A percentile compares a stretch with the other conserved stretches of the same genome.
These are phyloP conservation scores for Bombardia bombarda DNA, from an alignment of 495 filamentous ascomycete genomes.

Conservation along the genomic window DNA sequence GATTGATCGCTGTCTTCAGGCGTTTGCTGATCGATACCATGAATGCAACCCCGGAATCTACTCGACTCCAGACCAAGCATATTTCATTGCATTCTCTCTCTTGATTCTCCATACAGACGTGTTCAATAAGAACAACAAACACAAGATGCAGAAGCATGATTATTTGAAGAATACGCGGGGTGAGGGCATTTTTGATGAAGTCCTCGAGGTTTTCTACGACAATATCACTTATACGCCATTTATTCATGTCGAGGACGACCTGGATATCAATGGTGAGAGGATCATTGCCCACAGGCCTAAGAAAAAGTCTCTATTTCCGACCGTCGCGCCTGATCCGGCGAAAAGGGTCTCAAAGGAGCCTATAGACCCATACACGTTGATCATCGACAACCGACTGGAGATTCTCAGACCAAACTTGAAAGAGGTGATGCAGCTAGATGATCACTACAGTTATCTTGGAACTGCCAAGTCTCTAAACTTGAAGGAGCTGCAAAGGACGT, in stretches of 20 bases:
- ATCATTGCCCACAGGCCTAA: constrained; percentile 58
- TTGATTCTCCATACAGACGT: constrained; percentile 95
- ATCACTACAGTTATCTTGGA: constrained; percentile 82
- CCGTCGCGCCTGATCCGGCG: constrained; percentile 52
- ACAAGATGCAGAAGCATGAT: constrained; percentile 95
- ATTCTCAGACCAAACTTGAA: constrained; percentile 74
- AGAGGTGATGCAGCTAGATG: constrained; percentile 86
- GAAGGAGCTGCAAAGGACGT: constrained; percentile 70
- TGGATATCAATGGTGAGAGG: constrained; percentile 70
- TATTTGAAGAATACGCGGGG: constrained; percentile 91
- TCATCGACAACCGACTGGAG: constrained; percentile 81
- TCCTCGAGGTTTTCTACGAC: constrained; percentile 93
- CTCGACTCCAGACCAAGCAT: constrained; percentile 83
- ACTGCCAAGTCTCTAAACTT: constrained; percentile 67
- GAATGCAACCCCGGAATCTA: constrained; percentile 98
- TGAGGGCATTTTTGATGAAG: constrained; percentile 84
- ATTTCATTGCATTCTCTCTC: constrained; percentile 95
- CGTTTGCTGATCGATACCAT: constrained; percentile 93
- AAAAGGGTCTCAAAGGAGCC: constrained; percentile 67
- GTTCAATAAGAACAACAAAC: constrained; percentile 99
- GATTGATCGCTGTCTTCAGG: constrained; percentile 88
- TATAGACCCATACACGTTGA: constrained; percentile 89
- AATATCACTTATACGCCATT: constrained; percentile 98
- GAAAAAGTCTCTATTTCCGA: constrained; percentile 66
- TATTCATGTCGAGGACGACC: constrained; percentile 88